phyloP scores from a whole-genome alignment of 2,329 filamentous ascomycete genomes.

The Phaeoacremonium minimum region DNA sequence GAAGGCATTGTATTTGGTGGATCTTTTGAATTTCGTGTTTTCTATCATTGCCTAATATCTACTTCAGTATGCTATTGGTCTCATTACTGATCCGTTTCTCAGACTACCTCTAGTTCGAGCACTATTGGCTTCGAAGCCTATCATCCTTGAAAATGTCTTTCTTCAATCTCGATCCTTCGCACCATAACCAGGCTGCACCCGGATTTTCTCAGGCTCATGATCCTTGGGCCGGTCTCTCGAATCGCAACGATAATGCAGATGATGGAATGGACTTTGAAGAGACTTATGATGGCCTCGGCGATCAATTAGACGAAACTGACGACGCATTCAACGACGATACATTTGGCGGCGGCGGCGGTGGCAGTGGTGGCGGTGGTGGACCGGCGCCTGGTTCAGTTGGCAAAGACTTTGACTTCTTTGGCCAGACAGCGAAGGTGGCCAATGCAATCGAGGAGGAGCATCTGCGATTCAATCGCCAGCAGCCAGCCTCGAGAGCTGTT shows the following conservation, averaged over 20 bases:
- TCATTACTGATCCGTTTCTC: too few species aligned
- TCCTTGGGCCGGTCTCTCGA: conserved; percentile 80
- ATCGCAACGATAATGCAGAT: conserved; percentile 54
- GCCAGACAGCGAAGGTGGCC: conserved; percentile 82
- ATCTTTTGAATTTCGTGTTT: too few species aligned
- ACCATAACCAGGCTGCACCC: conserved; percentile 64
- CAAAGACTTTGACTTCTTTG: conserved; percentile 97
- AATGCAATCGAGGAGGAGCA: conserved; percentile 89
- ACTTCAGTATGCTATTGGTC: too few species aligned
- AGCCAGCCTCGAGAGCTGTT: conserved; percentile 48
- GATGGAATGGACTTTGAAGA: conserved; percentile 80
- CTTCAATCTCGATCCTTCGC: conserved; percentile 78
- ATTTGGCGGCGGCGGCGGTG: conserved; percentile 54
- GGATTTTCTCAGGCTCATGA: conserved; percentile 83
- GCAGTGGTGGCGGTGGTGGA: conserved; percentile 36
- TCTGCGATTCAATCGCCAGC: conserved; percentile 73
- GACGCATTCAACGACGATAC: conserved; percentile 98
- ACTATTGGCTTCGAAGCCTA: conserved; percentile 1
- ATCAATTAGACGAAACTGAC: conserved; percentile 84
- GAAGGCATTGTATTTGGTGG: too few species aligned
- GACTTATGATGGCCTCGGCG: conserved; percentile 91
- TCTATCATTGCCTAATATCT: too few species aligned
- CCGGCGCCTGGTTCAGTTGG: conserved; percentile 55
- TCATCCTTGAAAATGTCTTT: conserved; percentile 66
- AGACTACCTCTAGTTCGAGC: background rate